Base-by-base conservation (phyloP, 2,329 filamentous ascomycete genomes). In the Colletotrichum echinochloae region DNA sequence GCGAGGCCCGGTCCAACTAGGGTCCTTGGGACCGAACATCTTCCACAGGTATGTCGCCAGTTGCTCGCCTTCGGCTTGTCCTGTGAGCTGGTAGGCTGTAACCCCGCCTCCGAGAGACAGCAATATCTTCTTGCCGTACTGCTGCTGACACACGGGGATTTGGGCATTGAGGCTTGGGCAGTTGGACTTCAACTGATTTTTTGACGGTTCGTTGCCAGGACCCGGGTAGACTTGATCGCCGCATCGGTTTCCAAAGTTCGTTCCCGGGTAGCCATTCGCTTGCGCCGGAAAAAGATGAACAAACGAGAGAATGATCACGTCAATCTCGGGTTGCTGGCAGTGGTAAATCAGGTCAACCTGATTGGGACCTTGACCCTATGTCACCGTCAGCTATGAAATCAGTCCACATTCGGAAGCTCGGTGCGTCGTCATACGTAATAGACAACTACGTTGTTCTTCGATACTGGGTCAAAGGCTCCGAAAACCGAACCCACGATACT, bases 291-390 rank as follows among this genome's bases (percentile, higher is more conserved):
- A 84, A 5, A 80, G 74, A 63, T 81, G 74, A 26, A 84, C 79
- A 71, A 84, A 84, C 3, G 79, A 82, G 5, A 84, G 75, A 18
- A 83, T 77, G 70, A 85, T 83, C 18, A 84, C 78, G 65, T 84
- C 83, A 59, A 84, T 78, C 30, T 74, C 76, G 1, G 80, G 73
- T 54, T 81, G 76, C 35, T 81, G 75, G 73, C 82, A 84, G 71
- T 81, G 83, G 4, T 76, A 73, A n/a, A 74, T 72, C 30, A 84
- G 76, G n/a, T 74, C 72, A 23, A 75, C 65, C 72, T 84, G 81
- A 62, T 79, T 75, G 2, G 78, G 74, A 61, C 82, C 83, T 78
- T 82, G 78, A 39, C 83, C 82, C 82, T 84, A 65, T 60, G 9
- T 12, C 6, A 51, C 3, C 11, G 41, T 65, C 11, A 65, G 60